These are phyloP conservation scores for Russula virescens DNA, from an alignment of 768 basidiomycete genomes.

Conservation along the genomic window DNA sequence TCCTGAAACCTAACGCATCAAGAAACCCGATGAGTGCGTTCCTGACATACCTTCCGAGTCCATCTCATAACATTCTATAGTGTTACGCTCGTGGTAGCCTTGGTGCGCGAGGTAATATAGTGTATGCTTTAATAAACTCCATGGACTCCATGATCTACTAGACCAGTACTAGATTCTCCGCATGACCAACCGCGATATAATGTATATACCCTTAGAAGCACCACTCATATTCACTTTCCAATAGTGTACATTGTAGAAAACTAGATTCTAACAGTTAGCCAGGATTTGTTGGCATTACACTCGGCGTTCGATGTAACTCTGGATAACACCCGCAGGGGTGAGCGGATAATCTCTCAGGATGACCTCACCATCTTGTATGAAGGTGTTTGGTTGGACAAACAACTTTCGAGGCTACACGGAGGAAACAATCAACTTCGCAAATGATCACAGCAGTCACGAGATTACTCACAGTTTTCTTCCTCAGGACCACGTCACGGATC, in stretches of 20 bases:
- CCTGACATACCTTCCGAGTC: slow-evolving; percentile 8
- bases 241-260: slow-evolving; percentile 16
- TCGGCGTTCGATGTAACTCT: slow-evolving; percentile 71
- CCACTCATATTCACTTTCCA: slow-evolving; percentile 1
- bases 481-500: slow-evolving; percentile 69
- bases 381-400: slow-evolving; percentile 79
- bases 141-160: slow-evolving; percentile 2
- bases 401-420: slow-evolving; percentile 66
- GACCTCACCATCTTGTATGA: slow-evolving; percentile 60
- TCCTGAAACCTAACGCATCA: neutral
- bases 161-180: neutral
- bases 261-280: neutral
- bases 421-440: neutral
- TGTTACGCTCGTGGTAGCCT: slow-evolving; percentile 63
- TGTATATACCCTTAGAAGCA: slow-evolving; percentile 7
- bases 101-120: slow-evolving; percentile 59
- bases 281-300: slow-evolving; percentile 14
- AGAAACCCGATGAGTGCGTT: slow-evolving; percentile 81
- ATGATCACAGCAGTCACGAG: neutral
- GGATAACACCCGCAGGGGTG: slow-evolving; percentile 65
- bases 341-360: slow-evolving; percentile 75
- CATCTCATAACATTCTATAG: slow-evolving; percentile 32
- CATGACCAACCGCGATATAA: slow-evolving; percentile 1
- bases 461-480: slow-evolving; percentile 63
- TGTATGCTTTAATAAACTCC: neutral